Evolutionary conservation across 495 filamentous ascomycete genomes (phyloP), one percentile per base, ranked within the genome.

Genomic region (Penicillium pulvis): DNA sequence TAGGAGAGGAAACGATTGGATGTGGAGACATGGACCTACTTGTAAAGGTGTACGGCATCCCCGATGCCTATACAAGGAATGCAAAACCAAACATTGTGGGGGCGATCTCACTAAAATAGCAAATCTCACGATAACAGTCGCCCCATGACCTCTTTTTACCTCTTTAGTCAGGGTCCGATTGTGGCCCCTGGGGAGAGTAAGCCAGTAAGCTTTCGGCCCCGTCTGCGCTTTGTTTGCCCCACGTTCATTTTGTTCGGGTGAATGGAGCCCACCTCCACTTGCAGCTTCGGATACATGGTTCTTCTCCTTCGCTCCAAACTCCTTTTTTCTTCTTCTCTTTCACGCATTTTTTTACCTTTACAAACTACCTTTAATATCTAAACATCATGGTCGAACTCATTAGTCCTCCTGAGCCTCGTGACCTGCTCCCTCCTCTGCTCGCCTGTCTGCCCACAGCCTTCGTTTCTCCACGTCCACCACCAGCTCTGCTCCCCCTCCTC

Each of bases 371-470:
- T 19, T 41, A 46, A 45, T 44, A n/a, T 42, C 44, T 23, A 31
- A 19, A 20, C 20, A 72, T 49, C 24, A 81, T 81, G 80, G 76
- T 81, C 58, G 77, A 80, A 60, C 73, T 79, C 56, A 86, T 92
- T 52, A 79, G 77, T 43, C 79, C 86, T 39, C 91, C 91, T 7
- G 80, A 89, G 60, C 69, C 87, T 49, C 76, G 84, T 57, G 70
- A 77, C 46, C 77, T 93, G 33, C 81, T 96, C 17, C 84, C 85
- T 51, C 90, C 89, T 30, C 75, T 98, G 23, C 84, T 97, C 53
- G 91, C 93, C 23, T 88, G 90, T 56, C 81, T 98, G n/a, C 90
- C 91, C 2, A 88, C 88, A 33, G 90, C 92, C 14, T 89, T 90
- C 63, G 82, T 88, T 54, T 93, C 93, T 36, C 82, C 87, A 47